phyloP scores from a whole-genome alignment of 495 filamentous ascomycete genomes.

The Trichoderma parareesei region DNA sequence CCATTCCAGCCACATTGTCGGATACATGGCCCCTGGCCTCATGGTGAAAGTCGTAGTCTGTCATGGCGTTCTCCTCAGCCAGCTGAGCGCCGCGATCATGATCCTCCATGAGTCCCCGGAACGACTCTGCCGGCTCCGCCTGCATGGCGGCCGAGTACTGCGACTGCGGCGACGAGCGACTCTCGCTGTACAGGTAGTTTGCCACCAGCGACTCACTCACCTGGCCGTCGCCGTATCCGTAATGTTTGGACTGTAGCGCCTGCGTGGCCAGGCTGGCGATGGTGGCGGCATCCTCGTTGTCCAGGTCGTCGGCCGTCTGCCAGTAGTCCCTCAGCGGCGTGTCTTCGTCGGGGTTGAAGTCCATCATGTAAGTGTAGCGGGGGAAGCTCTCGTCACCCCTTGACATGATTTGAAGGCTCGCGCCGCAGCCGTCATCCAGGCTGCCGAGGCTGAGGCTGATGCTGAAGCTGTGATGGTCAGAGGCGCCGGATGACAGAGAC shows the following conservation, averaged over 20 bases:
- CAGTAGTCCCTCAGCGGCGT: neutral
- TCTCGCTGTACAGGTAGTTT: neutral
- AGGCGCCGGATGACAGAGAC: neutral
- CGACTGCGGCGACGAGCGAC: constrained; percentile 2
- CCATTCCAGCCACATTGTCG: neutral
- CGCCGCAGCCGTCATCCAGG: neutral
- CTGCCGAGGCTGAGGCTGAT: neutral
- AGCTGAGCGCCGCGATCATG: neutral
- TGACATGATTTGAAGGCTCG: neutral
- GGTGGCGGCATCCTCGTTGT: neutral
- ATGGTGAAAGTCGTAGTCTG: neutral
- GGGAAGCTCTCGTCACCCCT: neutral
- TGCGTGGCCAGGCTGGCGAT: neutral
- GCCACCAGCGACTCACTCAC: neutral
- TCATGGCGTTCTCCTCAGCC: neutral
- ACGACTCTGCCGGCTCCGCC: neutral
- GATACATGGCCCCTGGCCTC: neutral
- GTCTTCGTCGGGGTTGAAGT: constrained; percentile 2
- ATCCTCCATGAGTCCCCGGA: neutral
- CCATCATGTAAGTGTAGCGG: constrained; percentile 5
- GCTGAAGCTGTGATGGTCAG: neutral
- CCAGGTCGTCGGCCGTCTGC: neutral
- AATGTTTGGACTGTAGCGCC: neutral
- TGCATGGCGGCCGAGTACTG: neutral
- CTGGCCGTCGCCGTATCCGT: neutral